Evolutionary conservation across 2,329 filamentous ascomycete genomes (phyloP).

Genomic region (Aspergillus alliaceus): DNA sequence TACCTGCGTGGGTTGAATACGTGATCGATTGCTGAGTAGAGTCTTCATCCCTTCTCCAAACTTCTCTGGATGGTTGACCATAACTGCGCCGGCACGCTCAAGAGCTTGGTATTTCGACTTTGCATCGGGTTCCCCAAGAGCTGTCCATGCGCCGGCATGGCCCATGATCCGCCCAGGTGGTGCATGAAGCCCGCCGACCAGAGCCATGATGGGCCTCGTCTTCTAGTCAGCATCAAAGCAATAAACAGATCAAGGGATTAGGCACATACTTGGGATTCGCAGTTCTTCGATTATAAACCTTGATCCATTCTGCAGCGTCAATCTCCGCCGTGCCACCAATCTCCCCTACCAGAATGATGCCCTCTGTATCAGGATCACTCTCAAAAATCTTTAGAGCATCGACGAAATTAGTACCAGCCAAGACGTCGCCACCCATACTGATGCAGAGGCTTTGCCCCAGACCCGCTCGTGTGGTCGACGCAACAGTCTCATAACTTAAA

Average conservation of each 20-base stretch:
- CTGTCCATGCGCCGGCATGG: conserved; percentile 72
- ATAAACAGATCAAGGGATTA: neutral
- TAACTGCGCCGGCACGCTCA: conserved; percentile 64
- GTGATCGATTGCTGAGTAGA: conserved; percentile 51
- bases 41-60: conserved; percentile 69
- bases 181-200: conserved; percentile 68
- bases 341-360: conserved; percentile 71
- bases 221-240: conserved; percentile 14
- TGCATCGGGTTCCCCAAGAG: conserved; percentile 65
- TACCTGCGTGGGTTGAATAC: conserved; percentile 23
- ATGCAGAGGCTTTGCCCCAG: conserved; percentile 76
- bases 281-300: conserved; percentile 59
- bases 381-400: conserved; percentile 69
- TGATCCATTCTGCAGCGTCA: conserved; percentile 73
- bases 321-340: conserved; percentile 69
- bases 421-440: conserved; percentile 73
- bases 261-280: conserved; percentile 62
- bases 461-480: conserved; percentile 70
- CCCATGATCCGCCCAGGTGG: conserved; percentile 70
- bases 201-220: conserved; percentile 67
- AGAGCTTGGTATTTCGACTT: conserved; percentile 67
- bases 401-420: conserved; percentile 72
- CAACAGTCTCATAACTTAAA: conserved; percentile 76
- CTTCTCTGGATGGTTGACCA: conserved; percentile 74
- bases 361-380: conserved; percentile 66